Base-by-base conservation (phyloP, 305 asterid species). In the Plantago lanceolata region DNA sequence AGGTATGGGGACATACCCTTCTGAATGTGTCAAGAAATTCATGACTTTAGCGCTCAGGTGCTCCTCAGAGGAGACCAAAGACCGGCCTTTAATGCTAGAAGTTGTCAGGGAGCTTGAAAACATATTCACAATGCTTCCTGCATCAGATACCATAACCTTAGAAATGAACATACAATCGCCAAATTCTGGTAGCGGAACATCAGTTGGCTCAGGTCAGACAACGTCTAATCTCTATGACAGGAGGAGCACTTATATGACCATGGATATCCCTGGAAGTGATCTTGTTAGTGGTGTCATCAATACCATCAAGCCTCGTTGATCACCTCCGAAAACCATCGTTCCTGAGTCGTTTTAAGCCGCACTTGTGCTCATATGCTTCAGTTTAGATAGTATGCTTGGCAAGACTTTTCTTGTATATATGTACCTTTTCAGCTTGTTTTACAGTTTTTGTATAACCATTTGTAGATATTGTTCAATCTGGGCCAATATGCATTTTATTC, bases 71-170 rank as follows among this genome's bases (percentile, higher is more conserved):
- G 88, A 86, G 62, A 90, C 89, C 47, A 90, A 82, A 50, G 76
- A 67, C 7, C 80, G 96, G 80, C 96, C 96, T 20, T 53, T 79
- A 0, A 86, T 86, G 85, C 64, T 78, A 73, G 97, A 90, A 54
- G 89, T 90, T 19, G 97, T 88, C 5, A 80, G 97, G 61, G 87
- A 75, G 79, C 80, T 90, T 0, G 95, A 90, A 72, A 75, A 81
- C 67, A 83, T 86, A 45, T 72, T 83, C 26, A 45, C 67, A 14
- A 65, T 71, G 77, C 78, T 85, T 66, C 83, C 90, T 8, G 76
- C 76, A 65, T 61, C 83, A 28, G 78, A 75, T 29, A 55, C 5
- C 76, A 40, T 57, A 1, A 56, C 58, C 14, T 29, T 37, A n/a
- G 74, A 71, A 14, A 57, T 33, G 40, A 64, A 69, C 68, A 52